Evolutionary conservation across 73 alveolate species (phyloP), one percentile per base, ranked within the genome.

Genomic region (Breviolum minutum): DNA sequence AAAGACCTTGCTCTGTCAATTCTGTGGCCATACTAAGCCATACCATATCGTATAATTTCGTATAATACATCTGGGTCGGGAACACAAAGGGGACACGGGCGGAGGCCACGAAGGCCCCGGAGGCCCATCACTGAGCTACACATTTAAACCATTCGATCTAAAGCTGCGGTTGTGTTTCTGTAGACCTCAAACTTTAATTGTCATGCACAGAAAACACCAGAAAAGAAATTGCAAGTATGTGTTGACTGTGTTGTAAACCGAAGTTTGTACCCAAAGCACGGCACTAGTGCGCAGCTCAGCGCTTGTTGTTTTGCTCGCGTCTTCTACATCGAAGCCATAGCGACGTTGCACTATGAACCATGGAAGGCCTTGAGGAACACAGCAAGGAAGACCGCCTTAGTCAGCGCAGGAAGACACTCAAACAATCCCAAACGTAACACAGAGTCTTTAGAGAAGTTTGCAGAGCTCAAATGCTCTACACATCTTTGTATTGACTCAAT

Each of bases 121-220:
- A 20, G 76, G 92, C 92, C 92, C 92, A 83, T 83, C 76, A 8
- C 92, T 71, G 92, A 83, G 92, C 92, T 83, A 83, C 92, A 83
- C 60, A 60, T 83, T 22, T 54, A 80, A 32, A 80, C 54, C 88
- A 80, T 80, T 80, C 17, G 68, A 13, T 80, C 88, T 29, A 80
- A 32, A 80, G 88, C 88, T 80, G 68, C 88, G 27, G 69, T 27
- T 80, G 32, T 2, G 63, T 30, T 61, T 63, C 12, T 8, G 22
- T 73, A 48, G 19, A 73, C 83, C 30, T 73, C 60, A 13, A 26
- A 9, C 83, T 13, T 26, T 5, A 0, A 17, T 22, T 13, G 81
- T 71, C 32, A n/a, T 17, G 30, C 22, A 26, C 27, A 26, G 30
- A 8, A 13, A 71, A 13, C 19, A 20, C 26, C n/a, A 20, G 26